These are phyloP conservation scores for Klebsormidium nitens DNA, from an alignment of 139 green algal species.

Conservation along the genomic window DNA sequence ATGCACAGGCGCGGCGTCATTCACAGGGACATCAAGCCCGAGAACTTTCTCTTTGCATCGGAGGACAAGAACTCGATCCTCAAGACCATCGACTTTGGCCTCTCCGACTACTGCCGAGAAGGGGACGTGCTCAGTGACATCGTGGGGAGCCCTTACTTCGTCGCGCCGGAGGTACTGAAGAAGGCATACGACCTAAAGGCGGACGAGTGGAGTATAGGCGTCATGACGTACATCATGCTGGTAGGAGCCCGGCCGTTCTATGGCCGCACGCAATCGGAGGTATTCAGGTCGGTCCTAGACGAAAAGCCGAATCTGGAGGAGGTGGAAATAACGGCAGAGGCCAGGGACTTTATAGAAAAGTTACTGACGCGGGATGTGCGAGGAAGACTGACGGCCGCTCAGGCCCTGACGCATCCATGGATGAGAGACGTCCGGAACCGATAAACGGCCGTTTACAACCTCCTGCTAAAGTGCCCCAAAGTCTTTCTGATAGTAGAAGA, in stretches of 20 bases:
- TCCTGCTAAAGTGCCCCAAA: too few species aligned
- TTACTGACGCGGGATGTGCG: conserved; percentile 59
- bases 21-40: too few species aligned
- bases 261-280: conserved; percentile 48
- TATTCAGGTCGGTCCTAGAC: conserved; percentile 59
- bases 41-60: too few species aligned
- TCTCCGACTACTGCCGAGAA: conserved; percentile 65
- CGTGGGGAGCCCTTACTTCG: conserved; percentile 18
- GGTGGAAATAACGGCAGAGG: conserved; percentile 54
- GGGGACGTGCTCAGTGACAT: neutral
- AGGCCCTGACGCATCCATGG: conserved; percentile 84
- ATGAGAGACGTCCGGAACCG: too few species aligned
- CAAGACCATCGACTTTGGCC: conserved; percentile 84
- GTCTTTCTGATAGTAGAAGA: too few species aligned
- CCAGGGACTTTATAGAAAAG: conserved; percentile 36
- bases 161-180: conserved; percentile 24
- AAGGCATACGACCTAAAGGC: neutral
- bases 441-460: too few species aligned
- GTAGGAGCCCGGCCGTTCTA: conserved; percentile 22
- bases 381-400: conserved; percentile 59
- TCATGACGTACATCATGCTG: conserved; percentile 25
- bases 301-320: conserved; percentile 84
- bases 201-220: conserved; percentile 31
- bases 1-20: too few species aligned
- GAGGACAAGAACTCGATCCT: too few species aligned